Conservation (phyloP, 345 rosid genomes). For the Cardiospermum halicacabum region DNA sequence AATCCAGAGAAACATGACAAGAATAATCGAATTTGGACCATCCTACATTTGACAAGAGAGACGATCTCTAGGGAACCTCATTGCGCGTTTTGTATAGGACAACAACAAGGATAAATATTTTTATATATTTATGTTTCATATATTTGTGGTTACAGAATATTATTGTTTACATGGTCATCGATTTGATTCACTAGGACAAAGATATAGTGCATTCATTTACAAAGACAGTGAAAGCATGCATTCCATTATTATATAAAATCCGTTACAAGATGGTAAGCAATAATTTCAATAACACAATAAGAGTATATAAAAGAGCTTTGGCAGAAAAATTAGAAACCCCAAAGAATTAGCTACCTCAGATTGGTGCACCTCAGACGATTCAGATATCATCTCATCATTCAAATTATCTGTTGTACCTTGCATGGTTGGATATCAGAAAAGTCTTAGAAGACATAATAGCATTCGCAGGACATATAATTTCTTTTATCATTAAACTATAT, state of each 20-base stretch:
- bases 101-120: neutral
- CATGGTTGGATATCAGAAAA: constrained; percentile 24
- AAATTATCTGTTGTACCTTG: constrained; percentile 30
- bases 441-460: constrained; percentile 12
- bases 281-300: too few species aligned
- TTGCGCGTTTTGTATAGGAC: neutral
- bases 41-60: neutral
- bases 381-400: constrained; percentile 42
- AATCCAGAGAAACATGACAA: neutral
- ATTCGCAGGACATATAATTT: neutral
- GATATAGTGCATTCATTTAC: neutral
- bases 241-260: neutral
- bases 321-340: neutral
- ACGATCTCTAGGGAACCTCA: neutral
- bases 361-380: constrained; percentile 37
- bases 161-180: neutral
- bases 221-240: neutral
- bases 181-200: neutral
- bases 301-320: neutral
- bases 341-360: constrained; percentile 43
- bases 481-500: neutral
- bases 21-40: neutral
- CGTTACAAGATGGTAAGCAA: too few species aligned
- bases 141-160: neutral
- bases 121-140: neutral